Base-by-base conservation (phyloP, 306 rosid species). In the Vigna trinervia region DNA sequence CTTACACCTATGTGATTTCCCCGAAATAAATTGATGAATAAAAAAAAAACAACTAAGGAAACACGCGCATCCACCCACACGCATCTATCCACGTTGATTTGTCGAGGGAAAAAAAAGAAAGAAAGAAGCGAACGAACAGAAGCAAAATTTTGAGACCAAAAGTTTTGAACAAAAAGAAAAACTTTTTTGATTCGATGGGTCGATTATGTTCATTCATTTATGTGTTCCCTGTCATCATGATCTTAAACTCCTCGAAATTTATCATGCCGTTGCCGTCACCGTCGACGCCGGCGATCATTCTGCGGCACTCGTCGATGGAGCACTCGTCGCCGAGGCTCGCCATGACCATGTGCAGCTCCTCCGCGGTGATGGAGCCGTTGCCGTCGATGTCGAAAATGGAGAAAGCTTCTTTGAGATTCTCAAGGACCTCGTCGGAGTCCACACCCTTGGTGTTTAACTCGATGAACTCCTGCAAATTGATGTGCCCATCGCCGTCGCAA, bases 181-280 rank as follows among this genome's bases (percentile, higher is more conserved):
- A 11, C 50, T 45, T 43, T 11, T 43, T 11, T 43, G 48, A 43
- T 43, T 12, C 12, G 50, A 45, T 45, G 50, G 3, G 5, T 45
- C 14, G 5, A 45, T 10, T 5, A 10, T 11, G 14, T 45, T 45
- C 3, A 10, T 12, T 11, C 1, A 45, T 48, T 48, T 15, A 50
- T 15, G 1, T 14, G 13, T 19, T 58, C 64, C 89, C 83, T 93
- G 82, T 89, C 98, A 92, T 94, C 98, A 94, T 95, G 56, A 63
- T 83, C 85, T 73, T 87, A 26, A 95, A 95, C 78, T 92, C 98
- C 4, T 92, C 97, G 39, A 95, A 95, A 60, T 86, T 77, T 28
- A 95, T 90, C 89, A 81, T 84, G 1, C 97, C 98, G 51, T 95
- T 95, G 0, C 97, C 97, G 52, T 95, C 90, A 1, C 81, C 81